Percentiles rank a stretch among this genome's conserved stretches.
Evolutionary conservation across 495 filamentous ascomycete species (phyloP).

Genomic region (Penicillium cataractarum): DNA sequence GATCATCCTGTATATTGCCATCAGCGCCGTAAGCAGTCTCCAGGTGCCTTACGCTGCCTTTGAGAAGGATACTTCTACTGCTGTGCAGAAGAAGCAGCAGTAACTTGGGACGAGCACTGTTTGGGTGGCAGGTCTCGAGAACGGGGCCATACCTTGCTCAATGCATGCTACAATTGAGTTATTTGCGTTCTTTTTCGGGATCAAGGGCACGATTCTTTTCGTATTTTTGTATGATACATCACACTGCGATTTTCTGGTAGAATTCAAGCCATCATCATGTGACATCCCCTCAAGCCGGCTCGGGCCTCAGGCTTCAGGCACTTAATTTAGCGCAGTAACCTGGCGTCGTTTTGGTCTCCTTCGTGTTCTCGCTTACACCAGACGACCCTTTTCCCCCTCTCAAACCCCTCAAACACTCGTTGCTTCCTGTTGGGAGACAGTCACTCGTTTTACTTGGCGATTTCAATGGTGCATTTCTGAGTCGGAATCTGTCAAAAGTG

Average conservation of each 20-base stretch:
- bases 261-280: slow-evolving; percentile 32
- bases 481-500: not conserved
- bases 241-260: slow-evolving; percentile 30
- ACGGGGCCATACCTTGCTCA: slow-evolving; percentile 15
- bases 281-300: slow-evolving; percentile 16
- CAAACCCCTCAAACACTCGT: slow-evolving; percentile 11
- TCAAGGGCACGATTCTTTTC: slow-evolving; percentile 15
- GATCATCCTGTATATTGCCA: slow-evolving; percentile 73
- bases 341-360: slow-evolving; percentile 26
- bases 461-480: slow-evolving; percentile 7
- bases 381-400: slow-evolving; percentile 9
- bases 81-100: slow-evolving; percentile 83
- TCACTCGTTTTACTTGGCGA: slow-evolving; percentile 26
- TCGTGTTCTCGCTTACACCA: slow-evolving; percentile 24
- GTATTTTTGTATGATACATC: slow-evolving; percentile 33
- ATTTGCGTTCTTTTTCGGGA: slow-evolving; percentile 17
- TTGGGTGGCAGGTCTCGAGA: slow-evolving; percentile 2
- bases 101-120: slow-evolving; percentile 24
- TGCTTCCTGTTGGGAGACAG: slow-evolving; percentile 17
- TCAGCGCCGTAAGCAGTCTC: slow-evolving; percentile 75
- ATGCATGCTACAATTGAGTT: slow-evolving; percentile 21
- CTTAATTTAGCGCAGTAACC: slow-evolving; percentile 21
- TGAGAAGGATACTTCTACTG: slow-evolving; percentile 90
- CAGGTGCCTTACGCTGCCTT: slow-evolving; percentile 92
- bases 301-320: slow-evolving; percentile 12